A percentile compares a stretch with the other conserved stretches of the same genome.
phyloP scores from a whole-genome alignment of 208 protist species.

The Acanthamoeba pearcei region DNA sequence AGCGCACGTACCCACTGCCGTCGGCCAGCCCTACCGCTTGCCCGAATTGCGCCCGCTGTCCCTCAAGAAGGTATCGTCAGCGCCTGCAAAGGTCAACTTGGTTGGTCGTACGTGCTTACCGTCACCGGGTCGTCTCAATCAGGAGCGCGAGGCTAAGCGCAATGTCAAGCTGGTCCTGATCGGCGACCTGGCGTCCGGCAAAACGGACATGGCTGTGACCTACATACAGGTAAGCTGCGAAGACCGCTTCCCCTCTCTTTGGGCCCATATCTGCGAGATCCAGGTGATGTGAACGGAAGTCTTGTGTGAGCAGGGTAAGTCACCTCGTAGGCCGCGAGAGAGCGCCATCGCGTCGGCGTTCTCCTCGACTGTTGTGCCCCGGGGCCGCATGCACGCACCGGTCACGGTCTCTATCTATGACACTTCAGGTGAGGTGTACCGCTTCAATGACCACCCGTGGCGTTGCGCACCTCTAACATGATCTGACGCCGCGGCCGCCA shows the following conservation, averaged over 20 bases:
- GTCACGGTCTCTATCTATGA: background rate
- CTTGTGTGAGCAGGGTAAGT: background rate
- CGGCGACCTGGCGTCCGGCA: background rate
- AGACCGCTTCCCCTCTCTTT: too few relatives aligned
- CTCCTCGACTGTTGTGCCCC: background rate
- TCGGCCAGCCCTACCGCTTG: background rate
- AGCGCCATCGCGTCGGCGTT: background rate
- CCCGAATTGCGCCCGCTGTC: background rate
- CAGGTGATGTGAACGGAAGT: too few relatives aligned
- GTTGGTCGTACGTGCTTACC: too few relatives aligned
- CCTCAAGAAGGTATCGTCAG: too few relatives aligned
- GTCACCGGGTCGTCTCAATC: too few relatives aligned
- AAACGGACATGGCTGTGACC: constrained; percentile 2
- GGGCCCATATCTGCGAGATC: too few relatives aligned
- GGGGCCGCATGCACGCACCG: background rate
- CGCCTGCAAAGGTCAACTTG: too few relatives aligned
- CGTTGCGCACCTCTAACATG: too few relatives aligned
- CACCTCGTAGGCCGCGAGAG: background rate
- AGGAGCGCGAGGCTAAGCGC: background rate
- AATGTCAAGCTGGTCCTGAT: background rate
- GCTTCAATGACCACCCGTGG: background rate
- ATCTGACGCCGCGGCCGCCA: background rate
- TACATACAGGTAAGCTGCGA: background rate
- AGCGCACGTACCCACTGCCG: background rate
- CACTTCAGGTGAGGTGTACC: background rate